phyloP scores from a whole-genome alignment of 768 basidiomycete species.

The Kockovaella imperatae region DNA sequence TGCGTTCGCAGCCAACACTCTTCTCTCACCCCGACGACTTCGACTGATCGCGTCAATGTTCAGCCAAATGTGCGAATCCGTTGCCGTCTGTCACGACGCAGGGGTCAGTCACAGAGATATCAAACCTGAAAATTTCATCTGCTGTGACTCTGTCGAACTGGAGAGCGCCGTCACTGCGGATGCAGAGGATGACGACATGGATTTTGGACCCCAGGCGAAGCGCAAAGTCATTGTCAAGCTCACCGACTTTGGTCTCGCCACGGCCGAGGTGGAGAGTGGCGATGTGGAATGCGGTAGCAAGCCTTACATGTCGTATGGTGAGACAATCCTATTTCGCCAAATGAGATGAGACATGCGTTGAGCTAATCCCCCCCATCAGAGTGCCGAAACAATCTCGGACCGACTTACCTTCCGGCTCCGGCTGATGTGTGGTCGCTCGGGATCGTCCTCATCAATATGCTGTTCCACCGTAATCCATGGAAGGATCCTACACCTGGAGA shows the following conservation, averaged over 20 bases:
- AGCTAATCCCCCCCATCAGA: constrained; percentile 50
- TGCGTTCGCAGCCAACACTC: constrained; percentile 62
- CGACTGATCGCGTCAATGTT: constrained; percentile 96
- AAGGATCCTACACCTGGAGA: constrained; percentile 78
- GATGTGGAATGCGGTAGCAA: constrained; percentile 99
- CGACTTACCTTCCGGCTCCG: constrained; percentile 84
- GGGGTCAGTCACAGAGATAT: constrained; percentile 94
- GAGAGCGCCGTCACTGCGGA: constrained; percentile 39
- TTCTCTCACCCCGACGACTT: constrained; percentile 78
- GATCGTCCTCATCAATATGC: constrained; percentile 98
- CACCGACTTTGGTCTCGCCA: constrained; percentile 92
- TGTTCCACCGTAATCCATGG: constrained; percentile 99
- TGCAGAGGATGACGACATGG: constrained; percentile 43
- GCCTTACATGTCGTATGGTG: constrained; percentile 97
- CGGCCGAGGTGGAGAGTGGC: constrained; percentile 74
- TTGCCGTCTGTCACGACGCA: constrained; percentile 83
- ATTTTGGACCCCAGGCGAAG: constrained; percentile 50
- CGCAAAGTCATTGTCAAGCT: constrained; percentile 92
- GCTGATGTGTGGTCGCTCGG: constrained; percentile 99
- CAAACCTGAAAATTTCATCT: constrained; percentile 82
- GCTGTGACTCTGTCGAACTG: constrained; percentile 43
- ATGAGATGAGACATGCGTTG: neutral
- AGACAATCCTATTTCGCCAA: constrained; percentile 38
- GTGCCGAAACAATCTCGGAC: constrained; percentile 94
- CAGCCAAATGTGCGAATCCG: constrained; percentile 96